Base-by-base conservation (phyloP, 306 rosid genomes). In the Corylus avellana region DNA sequence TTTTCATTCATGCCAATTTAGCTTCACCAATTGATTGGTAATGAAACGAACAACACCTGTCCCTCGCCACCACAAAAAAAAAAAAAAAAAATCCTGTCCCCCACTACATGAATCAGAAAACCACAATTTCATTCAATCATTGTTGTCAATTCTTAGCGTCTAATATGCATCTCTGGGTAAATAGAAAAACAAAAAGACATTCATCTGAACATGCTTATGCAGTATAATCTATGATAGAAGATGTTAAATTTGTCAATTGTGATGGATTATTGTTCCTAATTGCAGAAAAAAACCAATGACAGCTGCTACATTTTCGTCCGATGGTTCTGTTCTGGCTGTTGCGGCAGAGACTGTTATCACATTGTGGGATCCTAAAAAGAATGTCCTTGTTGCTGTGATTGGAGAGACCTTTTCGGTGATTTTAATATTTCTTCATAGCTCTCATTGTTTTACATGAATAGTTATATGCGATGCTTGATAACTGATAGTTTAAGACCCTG, bases 281-380 rank as follows among this genome's bases (percentile, higher is more conserved):
- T 82, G 84, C 86, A 95, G 99, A 84, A 89, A 90, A 72, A 91
- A 88, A 80, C 91, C 97, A 72, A 90, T 95, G 97, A 89, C 88
- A 80, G 94, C 99, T 76, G 96, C 87, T 64, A 83, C 97, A 27
- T 95, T 93, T 87, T 95, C 98, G 73, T 85, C 89, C 9, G 99
- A 95, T 86, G 99, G 99, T 74, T 93, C 99, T 3, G 94, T 91
- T 83, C 84, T 95, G 72, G 99, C 99, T 16, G 90, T 95, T 56
- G 98, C 99, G 27, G 98, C 99, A 37, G 97, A 93, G 66, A 85
- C 93, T 81, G 89, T 85, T 84, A 88, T 95, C 72, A 95, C 99
- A 62, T 85, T 93, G 83, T 90, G 99, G 99, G 99, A 95, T 81
- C 99, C 98, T 81, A 79, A 86, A 77, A 89, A 78, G 64, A 95